Evolutionary conservation across 2,329 filamentous ascomycete genomes (phyloP), one percentile per base, ranked within the genome.

Genomic region (Chaetomiaceae sp.): DNA sequence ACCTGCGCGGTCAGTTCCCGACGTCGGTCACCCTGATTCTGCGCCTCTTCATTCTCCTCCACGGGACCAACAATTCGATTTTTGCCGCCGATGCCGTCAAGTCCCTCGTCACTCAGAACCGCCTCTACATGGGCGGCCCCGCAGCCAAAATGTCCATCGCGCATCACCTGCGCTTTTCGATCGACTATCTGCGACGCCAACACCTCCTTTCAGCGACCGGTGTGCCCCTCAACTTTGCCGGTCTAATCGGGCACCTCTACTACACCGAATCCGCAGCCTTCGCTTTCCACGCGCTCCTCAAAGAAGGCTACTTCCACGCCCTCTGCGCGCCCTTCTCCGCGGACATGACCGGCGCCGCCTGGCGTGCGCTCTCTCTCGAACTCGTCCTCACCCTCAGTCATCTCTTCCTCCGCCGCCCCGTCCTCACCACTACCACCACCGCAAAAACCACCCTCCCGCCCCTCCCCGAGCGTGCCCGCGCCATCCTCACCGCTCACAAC

Each of bases 41-140:
- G 36, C 36, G 36, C 22, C 15, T 38, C 14, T 38, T 38, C 36
- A 38, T 27, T 15, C 22, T 38, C n/a, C 36, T 38, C n/a, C 36
- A 38, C 24, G 36, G 36, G 22, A 38, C 36, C n/a, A 6, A 38
- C n/a, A 38, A 38, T 24, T 38, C 36, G 9, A 27, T 10, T 15
- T 38, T 38, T 27, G 36, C 36, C 3, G 36, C 36, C n/a, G 22
- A 27, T n/a, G 36, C 36, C 7, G 36, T 38, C 36, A 38, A 38
- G 8, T 27, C 36, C 8, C n/a, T 38, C 19, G n/a, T 38, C 20
- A 38, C 36, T 4, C 36, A 38, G 22, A 38, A 38, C n/a, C 22
- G 36, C 3, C 36, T 38, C n/a, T 38, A 38, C 22, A 14, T 38
- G 8, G 36, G 36, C 6, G 36, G 36, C 8, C 36, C 36, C 4